Percentiles rank a stretch among this genome's conserved stretches.
phyloP scores from a whole-genome alignment of 1,284 basidiomycete species.

The Sanghuangporus baumii region DNA sequence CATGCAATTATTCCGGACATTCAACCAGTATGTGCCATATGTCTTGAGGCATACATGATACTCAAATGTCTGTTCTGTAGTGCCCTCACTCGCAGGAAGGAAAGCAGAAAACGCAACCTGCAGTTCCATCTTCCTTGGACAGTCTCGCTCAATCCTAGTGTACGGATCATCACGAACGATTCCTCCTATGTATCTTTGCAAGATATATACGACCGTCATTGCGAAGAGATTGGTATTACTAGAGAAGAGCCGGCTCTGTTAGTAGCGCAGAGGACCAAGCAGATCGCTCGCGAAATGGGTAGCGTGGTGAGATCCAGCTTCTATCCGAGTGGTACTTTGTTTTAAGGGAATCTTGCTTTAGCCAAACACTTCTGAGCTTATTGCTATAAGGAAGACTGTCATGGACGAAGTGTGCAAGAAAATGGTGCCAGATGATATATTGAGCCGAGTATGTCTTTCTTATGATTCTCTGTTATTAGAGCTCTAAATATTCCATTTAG shows the following conservation, averaged over 20 bases:
- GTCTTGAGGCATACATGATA: not conserved
- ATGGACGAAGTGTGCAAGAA: constrained; percentile 89
- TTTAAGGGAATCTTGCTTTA: constrained; percentile 24
- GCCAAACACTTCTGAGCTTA: constrained; percentile 65
- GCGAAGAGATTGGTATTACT: constrained; percentile 70
- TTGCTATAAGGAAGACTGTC: constrained; percentile 80
- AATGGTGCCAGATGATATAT: constrained; percentile 85
- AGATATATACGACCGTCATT: constrained; percentile 93
- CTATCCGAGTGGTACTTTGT: not conserved
- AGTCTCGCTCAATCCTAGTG: constrained; percentile 78
- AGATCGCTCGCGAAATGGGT: constrained; percentile 54
- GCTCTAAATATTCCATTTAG: constrained; percentile 35
- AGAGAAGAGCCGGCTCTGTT: constrained; percentile 87
- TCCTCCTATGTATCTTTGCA: constrained; percentile 87
- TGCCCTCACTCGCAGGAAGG: constrained; percentile 82
- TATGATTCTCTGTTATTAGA: not conserved
- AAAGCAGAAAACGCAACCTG: constrained; percentile 89
- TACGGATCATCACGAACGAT: constrained; percentile 90
- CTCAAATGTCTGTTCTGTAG: constrained; percentile 36
- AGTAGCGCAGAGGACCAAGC: constrained; percentile 78
- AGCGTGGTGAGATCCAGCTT: constrained; percentile 36
- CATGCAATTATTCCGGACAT: constrained; percentile 87
- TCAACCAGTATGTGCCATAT: constrained; percentile 70
- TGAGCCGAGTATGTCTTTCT: constrained; percentile 63
- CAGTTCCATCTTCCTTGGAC: constrained; percentile 89